Percentiles rank a stretch among this genome's conserved stretches.
phyloP scores from a whole-genome alignment of 1,139 yeast species.

The Petasospora fabianii region DNA sequence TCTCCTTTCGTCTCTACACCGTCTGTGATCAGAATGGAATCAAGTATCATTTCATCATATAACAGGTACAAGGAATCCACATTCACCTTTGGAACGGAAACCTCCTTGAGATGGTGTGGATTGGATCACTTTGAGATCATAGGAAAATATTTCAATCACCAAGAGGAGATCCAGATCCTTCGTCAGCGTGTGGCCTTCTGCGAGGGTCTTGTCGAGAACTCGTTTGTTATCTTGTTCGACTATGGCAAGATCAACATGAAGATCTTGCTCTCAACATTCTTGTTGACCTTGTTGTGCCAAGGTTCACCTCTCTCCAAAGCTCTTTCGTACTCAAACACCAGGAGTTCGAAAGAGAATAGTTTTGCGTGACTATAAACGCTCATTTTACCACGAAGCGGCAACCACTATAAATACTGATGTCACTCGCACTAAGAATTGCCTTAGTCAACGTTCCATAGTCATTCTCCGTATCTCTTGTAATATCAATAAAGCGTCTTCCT shows the following conservation, averaged over 20 bases:
- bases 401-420: slow-evolving; percentile 20
- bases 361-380: not conserved
- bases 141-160: slow-evolving; percentile 1
- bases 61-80: slow-evolving; percentile 10
- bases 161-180: slow-evolving; percentile 3
- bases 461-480: slow-evolving; percentile 25
- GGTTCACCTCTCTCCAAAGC: slow-evolving; percentile 5
- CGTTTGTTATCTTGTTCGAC: slow-evolving; percentile 15
- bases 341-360: not conserved
- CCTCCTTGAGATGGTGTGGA: slow-evolving; percentile 22
- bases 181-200: slow-evolving; percentile 22
- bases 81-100: slow-evolving; percentile 18
- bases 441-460: slow-evolving; percentile 20
- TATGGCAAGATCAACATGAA: slow-evolving; percentile 23
- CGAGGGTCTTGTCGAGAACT: slow-evolving; percentile 12
- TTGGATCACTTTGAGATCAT: slow-evolving; percentile 21
- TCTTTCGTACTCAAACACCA: not conserved
- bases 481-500: slow-evolving; percentile 31
- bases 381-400: slow-evolving; percentile 14
- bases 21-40: slow-evolving; percentile 17
- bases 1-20: slow-evolving; percentile 22
- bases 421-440: slow-evolving; percentile 12
- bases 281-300: slow-evolving; percentile 17
- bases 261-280: slow-evolving; percentile 22
- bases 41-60: slow-evolving; percentile 1